Conservation (phyloP, 1,139 yeast species). For the Protomyces pachydermus region DNA sequence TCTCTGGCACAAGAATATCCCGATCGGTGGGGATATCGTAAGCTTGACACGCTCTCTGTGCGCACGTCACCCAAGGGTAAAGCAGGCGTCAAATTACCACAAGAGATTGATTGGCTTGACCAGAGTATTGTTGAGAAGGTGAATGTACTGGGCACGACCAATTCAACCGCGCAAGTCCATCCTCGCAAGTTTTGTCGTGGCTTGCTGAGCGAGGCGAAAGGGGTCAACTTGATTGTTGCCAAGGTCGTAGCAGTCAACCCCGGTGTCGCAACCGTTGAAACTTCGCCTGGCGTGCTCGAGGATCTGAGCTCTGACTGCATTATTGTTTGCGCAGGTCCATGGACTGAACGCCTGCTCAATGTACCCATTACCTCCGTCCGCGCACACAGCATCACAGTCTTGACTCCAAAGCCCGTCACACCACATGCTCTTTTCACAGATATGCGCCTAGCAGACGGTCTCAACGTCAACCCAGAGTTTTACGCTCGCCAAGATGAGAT, state of each 20-base stretch:
- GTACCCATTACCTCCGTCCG: conserved; percentile 89
- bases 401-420: conserved; percentile 66
- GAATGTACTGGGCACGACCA: conserved; percentile 76
- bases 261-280: conserved; percentile 10
- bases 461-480: conserved; percentile 68
- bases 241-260: conserved; percentile 39
- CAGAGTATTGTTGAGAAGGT: conserved; percentile 63
- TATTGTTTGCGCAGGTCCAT: conserved; percentile 87
- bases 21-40: conserved; percentile 85
- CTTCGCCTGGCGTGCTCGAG: neutral
- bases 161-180: conserved; percentile 93
- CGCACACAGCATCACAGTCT: conserved; percentile 90
- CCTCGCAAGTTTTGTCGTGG: conserved; percentile 88
- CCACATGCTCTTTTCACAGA: conserved; percentile 96
- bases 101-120: conserved; percentile 76
- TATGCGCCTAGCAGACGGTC: conserved; percentile 58
- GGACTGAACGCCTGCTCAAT: conserved; percentile 87
- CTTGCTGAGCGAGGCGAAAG: conserved; percentile 73
- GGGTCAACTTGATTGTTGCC: conserved; percentile 77
- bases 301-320: conserved; percentile 61
- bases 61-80: conserved; percentile 58
- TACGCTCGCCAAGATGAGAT: conserved; percentile 95
- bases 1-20: conserved; percentile 68
- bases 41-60: conserved; percentile 77
- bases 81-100: conserved; percentile 48